phyloP scores from a whole-genome alignment of 2,329 filamentous ascomycete species.

The Botrytis deweyae region DNA sequence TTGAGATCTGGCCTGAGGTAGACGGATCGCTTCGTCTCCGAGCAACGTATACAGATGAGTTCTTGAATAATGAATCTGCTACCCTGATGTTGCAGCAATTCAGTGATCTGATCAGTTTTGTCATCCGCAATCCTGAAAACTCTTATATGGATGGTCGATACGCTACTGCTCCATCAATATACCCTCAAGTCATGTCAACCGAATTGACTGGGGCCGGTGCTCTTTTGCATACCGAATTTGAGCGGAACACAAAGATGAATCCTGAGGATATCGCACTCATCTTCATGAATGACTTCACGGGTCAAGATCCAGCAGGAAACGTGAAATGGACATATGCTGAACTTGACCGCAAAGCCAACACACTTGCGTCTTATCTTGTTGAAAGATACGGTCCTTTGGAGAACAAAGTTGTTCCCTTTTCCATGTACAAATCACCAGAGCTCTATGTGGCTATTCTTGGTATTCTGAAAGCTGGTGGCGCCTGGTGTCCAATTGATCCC shows the following conservation, averaged over 20 bases:
- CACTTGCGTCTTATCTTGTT: conserved; percentile 9
- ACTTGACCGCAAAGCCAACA: conserved; percentile 3
- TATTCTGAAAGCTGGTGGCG: conserved; percentile 41
- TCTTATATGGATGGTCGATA: neutral
- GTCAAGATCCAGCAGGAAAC: neutral
- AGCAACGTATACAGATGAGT: conserved; percentile 14
- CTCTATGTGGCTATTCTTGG: conserved; percentile 39
- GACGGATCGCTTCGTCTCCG: conserved; percentile 3
- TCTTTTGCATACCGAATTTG: conserved; percentile 6
- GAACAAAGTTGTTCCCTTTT: conserved; percentile 13
- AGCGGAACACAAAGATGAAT: conserved; percentile 6
- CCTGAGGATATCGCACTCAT: neutral
- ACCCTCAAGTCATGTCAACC: neutral
- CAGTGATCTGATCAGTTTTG: conserved; percentile 10
- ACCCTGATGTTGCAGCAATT: conserved; percentile 15
- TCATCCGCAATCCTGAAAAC: neutral
- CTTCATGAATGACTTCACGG: neutral
- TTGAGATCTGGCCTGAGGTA: conserved; percentile 15
- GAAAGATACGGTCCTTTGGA: conserved; percentile 11
- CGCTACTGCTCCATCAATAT: neutral
- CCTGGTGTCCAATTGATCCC: conserved; percentile 41
- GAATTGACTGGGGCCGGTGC: neutral
- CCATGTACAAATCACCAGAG: conserved; percentile 33
- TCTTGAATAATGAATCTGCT: conserved; percentile 6
- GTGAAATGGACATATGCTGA: conserved; percentile 12